Evolutionary conservation across 345 rosid genomes (phyloP), one percentile per base, ranked within the genome.

Genomic region (Arabidopsis arenosa): DNA sequence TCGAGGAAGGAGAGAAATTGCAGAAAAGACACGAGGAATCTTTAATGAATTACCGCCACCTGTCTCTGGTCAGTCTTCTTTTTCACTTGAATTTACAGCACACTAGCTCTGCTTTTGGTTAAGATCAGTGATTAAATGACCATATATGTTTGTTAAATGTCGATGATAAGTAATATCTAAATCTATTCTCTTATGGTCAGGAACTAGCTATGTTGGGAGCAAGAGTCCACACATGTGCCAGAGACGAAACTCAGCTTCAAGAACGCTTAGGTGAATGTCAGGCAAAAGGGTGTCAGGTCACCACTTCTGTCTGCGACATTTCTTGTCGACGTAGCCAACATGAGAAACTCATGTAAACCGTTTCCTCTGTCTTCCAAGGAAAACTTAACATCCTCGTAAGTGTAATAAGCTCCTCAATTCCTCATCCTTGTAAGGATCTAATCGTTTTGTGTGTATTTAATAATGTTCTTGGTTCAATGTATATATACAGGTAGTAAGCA

Each of bases 291-390:
- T 62, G 68, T 39, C 68, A 60, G 7, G 69, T 76, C 7, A 57
- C 51, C 4, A 15, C 59, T 57, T 75, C 73, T 23, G 52, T 66
- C 23, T 75, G 73, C 8, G 73, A 75, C 10, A 73, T 67, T 15
- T 56, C 79, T 15, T 75, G 62, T 40, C n/a, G n/a, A n/a, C 43
- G 62, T n/a, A 43, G 7, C 37, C 62, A 68, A 26, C 64, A 67
- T 48, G 67, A 47, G 32, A 66, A 66, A 30, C 79, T 75, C 60
- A 58, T 66, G 68, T 43, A 67, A 28, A 65, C 58, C 9, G 92
- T 79, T 44, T 76, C 77, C 65, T 59, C 77, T 13, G 9, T 48
- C 15, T 75, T 75, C 33, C 12, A 67, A 23, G 79, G 79, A 35
- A 66, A 75, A 51, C 61, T 75, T 44, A 66, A 75, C 79, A 74